Percentiles rank a stretch among this genome's conserved stretches.
These are phyloP conservation scores for Streptanthus diversifolius DNA, from an alignment of 345 rosid species.

Conservation along the genomic window DNA sequence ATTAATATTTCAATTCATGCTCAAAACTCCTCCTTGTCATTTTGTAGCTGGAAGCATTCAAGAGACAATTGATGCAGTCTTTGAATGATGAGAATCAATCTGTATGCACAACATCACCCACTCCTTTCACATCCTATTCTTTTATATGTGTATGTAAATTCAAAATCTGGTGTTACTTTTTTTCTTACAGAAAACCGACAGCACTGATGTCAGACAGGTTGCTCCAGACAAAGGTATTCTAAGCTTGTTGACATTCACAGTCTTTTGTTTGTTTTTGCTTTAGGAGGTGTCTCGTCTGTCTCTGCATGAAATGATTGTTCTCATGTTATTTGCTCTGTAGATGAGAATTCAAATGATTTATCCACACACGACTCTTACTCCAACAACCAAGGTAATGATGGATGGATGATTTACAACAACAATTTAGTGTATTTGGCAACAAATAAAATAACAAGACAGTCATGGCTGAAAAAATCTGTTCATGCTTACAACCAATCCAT, in stretches of 20 bases:
- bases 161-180: not conserved
- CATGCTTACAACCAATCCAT: not conserved
- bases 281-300: not conserved
- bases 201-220: constrained; percentile 65
- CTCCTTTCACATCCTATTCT: not conserved
- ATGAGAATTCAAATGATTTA: constrained; percentile 51
- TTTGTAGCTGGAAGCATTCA: constrained; percentile 76
- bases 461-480: not conserved
- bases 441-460: not conserved
- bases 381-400: constrained; percentile 52
- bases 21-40: not conserved
- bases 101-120: constrained; percentile 34
- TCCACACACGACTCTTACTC: constrained; percentile 34
- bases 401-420: not conserved
- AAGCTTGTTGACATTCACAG: not conserved
- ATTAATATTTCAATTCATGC: not conserved
- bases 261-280: not conserved
- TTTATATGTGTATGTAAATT: not conserved
- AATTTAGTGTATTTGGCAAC: not conserved
- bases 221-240: constrained; percentile 52
- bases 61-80: constrained; percentile 91
- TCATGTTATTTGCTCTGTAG: constrained; percentile 30
- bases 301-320: not conserved
- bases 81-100: constrained; percentile 65
- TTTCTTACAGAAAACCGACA: constrained; percentile 48